Percentiles rank a stretch among this genome's conserved stretches.
Conservation (phyloP, 305 asterid species). For the Withania somnifera region DNA sequence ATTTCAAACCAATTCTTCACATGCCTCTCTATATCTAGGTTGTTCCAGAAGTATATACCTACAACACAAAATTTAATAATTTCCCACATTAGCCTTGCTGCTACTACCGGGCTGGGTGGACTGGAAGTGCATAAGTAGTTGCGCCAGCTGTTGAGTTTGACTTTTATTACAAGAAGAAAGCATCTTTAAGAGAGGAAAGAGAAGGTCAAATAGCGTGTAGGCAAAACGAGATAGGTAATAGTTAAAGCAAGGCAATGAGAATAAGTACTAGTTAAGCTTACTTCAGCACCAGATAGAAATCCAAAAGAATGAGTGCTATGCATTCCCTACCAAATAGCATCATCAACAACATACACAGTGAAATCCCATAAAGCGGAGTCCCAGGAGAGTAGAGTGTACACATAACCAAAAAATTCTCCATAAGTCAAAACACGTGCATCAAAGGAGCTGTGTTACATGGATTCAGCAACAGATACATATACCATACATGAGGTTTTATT, state of each 20-base stretch:
- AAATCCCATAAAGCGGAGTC: too few relatives aligned
- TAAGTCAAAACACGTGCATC: neutral
- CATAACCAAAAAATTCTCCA: neutral
- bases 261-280: neutral
- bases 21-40: neutral
- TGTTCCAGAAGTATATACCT: neutral
- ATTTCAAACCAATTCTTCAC: neutral
- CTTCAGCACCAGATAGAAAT: neutral
- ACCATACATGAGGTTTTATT: neutral
- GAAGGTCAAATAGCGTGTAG: too few relatives aligned
- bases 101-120: too few relatives aligned
- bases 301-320: neutral
- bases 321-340: neutral
- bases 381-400: too few relatives aligned
- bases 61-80: neutral
- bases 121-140: too few relatives aligned
- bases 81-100: too few relatives aligned
- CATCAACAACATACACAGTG: too few relatives aligned
- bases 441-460: neutral
- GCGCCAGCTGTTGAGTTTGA: too few relatives aligned
- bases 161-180: too few relatives aligned
- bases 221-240: neutral
- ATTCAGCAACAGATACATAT: neutral
- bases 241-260: neutral
- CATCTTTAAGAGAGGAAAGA: too few relatives aligned